Percentiles rank a stretch among this genome's conserved stretches.
phyloP scores from a whole-genome alignment of 2,329 filamentous ascomycete genomes.

The Aspergillus vadensis region DNA sequence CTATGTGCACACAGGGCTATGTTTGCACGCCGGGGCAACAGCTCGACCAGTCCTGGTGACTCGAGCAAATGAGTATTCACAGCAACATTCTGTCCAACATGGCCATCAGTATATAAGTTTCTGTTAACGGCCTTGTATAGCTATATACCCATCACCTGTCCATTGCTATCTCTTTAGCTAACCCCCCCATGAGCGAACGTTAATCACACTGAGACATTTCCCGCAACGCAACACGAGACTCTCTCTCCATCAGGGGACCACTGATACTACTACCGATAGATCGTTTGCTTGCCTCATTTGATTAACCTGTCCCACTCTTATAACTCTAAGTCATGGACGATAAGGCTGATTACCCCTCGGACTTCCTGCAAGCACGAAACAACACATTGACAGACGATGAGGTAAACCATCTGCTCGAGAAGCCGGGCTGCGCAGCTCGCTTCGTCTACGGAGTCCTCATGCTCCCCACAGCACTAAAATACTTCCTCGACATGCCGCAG shows the following conservation, averaged over 20 bases:
- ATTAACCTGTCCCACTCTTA: too few relatives aligned
- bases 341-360: conserved; percentile 26
- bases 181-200: not conserved
- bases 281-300: too few relatives aligned
- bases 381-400: conserved; percentile 27
- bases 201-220: not conserved
- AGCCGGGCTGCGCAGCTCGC: conserved; percentile 22
- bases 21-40: too few relatives aligned
- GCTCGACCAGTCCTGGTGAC: too few relatives aligned
- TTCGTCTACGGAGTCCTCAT: conserved; percentile 35
- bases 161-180: not conserved
- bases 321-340: conserved; percentile 18
- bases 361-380: conserved; percentile 26
- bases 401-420: conserved; percentile 20
- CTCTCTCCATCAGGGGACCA: not conserved
- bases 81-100: too few relatives aligned
- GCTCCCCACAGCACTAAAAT: conserved; percentile 35
- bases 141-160: not conserved
- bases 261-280: too few relatives aligned
- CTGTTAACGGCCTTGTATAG: not conserved
- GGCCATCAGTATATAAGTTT: too few relatives aligned
- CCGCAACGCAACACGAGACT: not conserved
- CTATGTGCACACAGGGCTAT: too few relatives aligned
- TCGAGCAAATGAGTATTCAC: too few relatives aligned
- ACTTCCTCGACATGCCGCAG: conserved; percentile 25